These are phyloP conservation scores for Colletotrichum sp. DNA, from an alignment of 2,329 filamentous ascomycete genomes.

Conservation along the genomic window DNA sequence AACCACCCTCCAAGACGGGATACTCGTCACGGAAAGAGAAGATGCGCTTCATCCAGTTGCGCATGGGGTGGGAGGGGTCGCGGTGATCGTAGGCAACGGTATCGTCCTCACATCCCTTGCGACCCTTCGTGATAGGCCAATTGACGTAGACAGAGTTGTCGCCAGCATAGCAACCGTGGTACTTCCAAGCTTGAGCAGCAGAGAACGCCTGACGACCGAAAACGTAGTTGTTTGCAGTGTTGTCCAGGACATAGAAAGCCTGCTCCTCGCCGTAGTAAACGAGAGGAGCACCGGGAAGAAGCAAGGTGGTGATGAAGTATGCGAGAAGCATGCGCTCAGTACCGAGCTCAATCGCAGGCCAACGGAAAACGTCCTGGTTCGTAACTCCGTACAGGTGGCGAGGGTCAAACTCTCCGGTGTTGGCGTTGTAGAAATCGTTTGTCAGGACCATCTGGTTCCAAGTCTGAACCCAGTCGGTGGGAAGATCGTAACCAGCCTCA, in stretches of 20 bases:
- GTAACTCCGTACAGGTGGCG: conserved; percentile 69
- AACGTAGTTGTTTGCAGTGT: conserved; percentile 68
- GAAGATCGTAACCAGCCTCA: conserved; percentile 34
- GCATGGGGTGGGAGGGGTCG: conserved; percentile 65
- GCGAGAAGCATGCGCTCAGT: conserved; percentile 62
- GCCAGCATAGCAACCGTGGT: conserved; percentile 67
- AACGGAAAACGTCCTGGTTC: conserved; percentile 71
- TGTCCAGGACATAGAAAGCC: conserved; percentile 67
- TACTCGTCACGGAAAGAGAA: conserved; percentile 63
- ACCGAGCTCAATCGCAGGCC: conserved; percentile 64
- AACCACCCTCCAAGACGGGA: conserved; percentile 65
- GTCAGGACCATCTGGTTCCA: conserved; percentile 63
- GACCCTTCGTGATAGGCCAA: conserved; percentile 60
- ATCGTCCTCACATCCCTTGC: conserved; percentile 62
- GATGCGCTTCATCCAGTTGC: conserved; percentile 67
- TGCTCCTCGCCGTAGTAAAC: conserved; percentile 71
- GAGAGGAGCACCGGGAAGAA: conserved; percentile 66
- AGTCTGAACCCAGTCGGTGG: conserved; percentile 46
- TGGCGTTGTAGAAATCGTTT: conserved; percentile 65
- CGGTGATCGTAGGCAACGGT: conserved; percentile 64
- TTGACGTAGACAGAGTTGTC: conserved; percentile 61
- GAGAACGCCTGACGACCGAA: conserved; percentile 70
- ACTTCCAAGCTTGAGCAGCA: conserved; percentile 65
- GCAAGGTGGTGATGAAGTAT: conserved; percentile 62
- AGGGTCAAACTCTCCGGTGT: conserved; percentile 66